Conservation (phyloP, 768 basidiomycete species). For the Tricholoma bakamatsutake region DNA sequence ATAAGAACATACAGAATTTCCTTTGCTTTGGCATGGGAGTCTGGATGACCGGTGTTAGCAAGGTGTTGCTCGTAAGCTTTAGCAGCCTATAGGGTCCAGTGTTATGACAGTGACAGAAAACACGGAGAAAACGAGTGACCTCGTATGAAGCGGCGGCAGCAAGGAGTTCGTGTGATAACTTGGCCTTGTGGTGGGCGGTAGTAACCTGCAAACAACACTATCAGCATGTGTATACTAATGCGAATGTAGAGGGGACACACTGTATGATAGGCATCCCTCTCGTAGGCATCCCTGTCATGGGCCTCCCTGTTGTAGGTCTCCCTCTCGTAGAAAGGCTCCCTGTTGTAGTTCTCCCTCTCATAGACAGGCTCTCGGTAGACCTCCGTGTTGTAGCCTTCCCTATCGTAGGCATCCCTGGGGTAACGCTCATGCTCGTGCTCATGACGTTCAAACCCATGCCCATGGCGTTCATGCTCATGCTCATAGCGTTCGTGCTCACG, state of each 20-base stretch:
- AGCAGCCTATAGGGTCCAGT: conserved; percentile 37
- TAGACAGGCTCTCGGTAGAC: too few relatives aligned
- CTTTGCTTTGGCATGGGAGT: conserved; percentile 49
- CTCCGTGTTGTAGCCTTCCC: too few relatives aligned
- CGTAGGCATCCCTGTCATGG: too few relatives aligned
- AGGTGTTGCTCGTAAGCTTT: conserved; percentile 58
- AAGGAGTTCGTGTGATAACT: conserved; percentile 60
- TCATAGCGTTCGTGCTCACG: too few relatives aligned
- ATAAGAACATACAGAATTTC: conserved; percentile 36
- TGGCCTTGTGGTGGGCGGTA: conserved; percentile 49
- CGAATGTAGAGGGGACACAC: not conserved
- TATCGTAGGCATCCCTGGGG: too few relatives aligned
- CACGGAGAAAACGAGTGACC: conserved; percentile 23
- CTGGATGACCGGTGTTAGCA: conserved; percentile 41
- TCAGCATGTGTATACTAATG: not conserved
- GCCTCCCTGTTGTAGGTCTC: too few relatives aligned
- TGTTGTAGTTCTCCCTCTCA: too few relatives aligned
- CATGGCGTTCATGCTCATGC: too few relatives aligned
- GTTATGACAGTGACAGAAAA: not conserved
- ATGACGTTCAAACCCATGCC: too few relatives aligned
- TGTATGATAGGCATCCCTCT: not conserved
- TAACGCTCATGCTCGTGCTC: too few relatives aligned
- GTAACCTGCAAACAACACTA: conserved; percentile 27
- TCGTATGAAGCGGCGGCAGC: conserved; percentile 64
- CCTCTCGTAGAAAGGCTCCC: too few relatives aligned